Percentiles rank a stretch among this genome's conserved stretches.
These are phyloP conservation scores for Cercospora berteroae DNA, from an alignment of 2,329 filamentous ascomycete genomes.

Conservation along the genomic window DNA sequence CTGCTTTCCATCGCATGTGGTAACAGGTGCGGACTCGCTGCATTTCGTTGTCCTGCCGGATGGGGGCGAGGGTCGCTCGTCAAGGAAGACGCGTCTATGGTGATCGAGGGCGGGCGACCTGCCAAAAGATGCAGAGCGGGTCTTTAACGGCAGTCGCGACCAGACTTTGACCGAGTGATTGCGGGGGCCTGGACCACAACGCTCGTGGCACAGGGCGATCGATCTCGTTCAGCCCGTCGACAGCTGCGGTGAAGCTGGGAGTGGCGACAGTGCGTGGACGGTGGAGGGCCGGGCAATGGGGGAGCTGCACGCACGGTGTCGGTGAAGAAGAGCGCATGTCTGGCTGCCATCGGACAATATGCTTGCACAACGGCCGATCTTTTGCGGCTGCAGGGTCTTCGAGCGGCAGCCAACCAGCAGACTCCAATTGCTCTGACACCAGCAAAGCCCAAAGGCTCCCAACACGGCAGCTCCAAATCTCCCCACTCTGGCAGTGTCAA, in stretches of 20 bases:
- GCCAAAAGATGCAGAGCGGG: slow-evolving; percentile 1
- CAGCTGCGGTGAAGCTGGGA: background rate
- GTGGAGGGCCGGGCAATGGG: background rate
- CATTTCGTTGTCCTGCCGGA: slow-evolving; percentile 14
- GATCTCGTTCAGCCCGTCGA: background rate
- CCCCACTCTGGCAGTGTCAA: background rate
- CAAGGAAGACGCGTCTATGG: slow-evolving; percentile 5
- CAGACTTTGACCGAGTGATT: slow-evolving; percentile 1
- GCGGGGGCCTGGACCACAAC: background rate
- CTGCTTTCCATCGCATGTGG: slow-evolving; percentile 23
- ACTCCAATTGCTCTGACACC: background rate
- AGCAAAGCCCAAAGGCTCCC: background rate
- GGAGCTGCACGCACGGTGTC: background rate
- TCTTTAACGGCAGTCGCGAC: slow-evolving; percentile 4
- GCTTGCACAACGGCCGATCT: slow-evolving; percentile 1
- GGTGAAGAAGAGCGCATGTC: background rate
- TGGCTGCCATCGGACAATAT: background rate
- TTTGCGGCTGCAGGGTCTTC: background rate
- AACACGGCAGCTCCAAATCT: background rate
- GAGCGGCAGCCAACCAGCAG: background rate
- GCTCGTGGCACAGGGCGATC: background rate
- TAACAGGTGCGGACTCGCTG: slow-evolving; percentile 14
- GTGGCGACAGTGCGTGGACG: background rate
- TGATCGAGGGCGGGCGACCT: background rate
- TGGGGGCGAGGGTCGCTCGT: background rate